Evolutionary conservation across 164 flowering plant genomes (phyloP), one percentile per base, ranked within the genome.

Genomic region (Tinospora cordifolia): DNA sequence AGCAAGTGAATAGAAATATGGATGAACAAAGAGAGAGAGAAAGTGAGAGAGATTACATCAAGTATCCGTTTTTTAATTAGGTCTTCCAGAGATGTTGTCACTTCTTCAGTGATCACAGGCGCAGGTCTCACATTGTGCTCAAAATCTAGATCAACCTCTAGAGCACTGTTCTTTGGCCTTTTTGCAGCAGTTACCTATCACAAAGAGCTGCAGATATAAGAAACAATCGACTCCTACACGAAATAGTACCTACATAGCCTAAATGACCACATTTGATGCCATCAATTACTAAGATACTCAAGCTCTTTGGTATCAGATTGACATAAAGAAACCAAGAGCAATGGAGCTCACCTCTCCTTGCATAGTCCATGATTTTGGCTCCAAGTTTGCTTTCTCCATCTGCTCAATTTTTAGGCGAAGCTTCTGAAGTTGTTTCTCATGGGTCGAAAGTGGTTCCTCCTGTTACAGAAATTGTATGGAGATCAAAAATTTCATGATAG

Each of bases 121-220:
- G 90, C 83, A 71, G 97, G 98, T 74, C 89, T 88, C 54, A 82
- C 87, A 85, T 90, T 94, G 79, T 88, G 97, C 79, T 92, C 96
- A 81, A 88, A 94, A 78, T 94, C 97, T 17, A 94, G 83, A 81
- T 87, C 94, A 74, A 86, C 97, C 81, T 88, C 98, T 46, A 92
- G 76, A n/a, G 95, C 96, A 88, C 97, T 94, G 66, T 94, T 90
- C 78, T 81, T 84, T 30, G 95, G 93, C 77, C 98, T 87, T 78
- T 83, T 85, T 8, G 80, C 69, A 69, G 98, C 98, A 75, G 91
- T 86, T 34, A 92, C 89, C 98, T 94, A 73, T 66, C 49, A 51
- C 25, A 27, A 78, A 36, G 69, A 57, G 75, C n/a, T 65, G 39
- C 27, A 66, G 47, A 60, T 62, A 47, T 60, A 13, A 67, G 60